These are phyloP conservation scores for Pythium chondricola DNA, from an alignment of 352 stramenopile genomes.

Conservation along the genomic window DNA sequence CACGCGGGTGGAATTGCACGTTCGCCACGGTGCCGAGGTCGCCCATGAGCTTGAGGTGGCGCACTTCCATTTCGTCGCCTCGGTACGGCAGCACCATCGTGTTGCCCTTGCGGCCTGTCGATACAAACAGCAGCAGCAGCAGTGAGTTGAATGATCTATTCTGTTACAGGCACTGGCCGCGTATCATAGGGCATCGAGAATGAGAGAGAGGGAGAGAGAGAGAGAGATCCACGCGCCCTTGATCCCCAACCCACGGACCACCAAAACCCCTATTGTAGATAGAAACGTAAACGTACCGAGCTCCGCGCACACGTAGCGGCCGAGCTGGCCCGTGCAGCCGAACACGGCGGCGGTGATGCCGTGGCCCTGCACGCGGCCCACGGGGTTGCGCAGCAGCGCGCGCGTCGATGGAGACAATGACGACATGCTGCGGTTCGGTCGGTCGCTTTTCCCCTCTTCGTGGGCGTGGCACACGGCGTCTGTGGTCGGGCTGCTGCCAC, in stretches of 20 bases:
- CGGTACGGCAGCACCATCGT: constrained; percentile 87
- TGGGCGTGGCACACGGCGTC: neutral
- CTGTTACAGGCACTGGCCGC: no score
- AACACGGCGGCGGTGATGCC: constrained; percentile 94
- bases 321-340: constrained; percentile 92
- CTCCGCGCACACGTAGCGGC: constrained; percentile 92
- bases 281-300: constrained; percentile 62
- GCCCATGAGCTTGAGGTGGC: constrained; percentile 92
- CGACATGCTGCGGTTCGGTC: constrained; percentile 41
- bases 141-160: no score
- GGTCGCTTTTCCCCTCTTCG: constrained; percentile 5
- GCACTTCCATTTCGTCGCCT: constrained; percentile 91
- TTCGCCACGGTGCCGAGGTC: constrained; percentile 90
- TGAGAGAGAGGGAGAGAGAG: no score
- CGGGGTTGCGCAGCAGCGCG: constrained; percentile 68
- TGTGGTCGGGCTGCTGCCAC: constrained; percentile 15
- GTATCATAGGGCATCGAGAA: no score
- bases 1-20: constrained; percentile 78
- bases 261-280: no score
- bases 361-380: constrained; percentile 61
- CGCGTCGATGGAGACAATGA: constrained; percentile 72
- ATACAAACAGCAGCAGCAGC: neutral
- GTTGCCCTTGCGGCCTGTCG: constrained; percentile 60
- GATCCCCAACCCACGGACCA: no score
- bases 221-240: no score